Evolutionary conservation across 305 asterid genomes (phyloP).

Genomic region (Caryopteris hybrid): DNA sequence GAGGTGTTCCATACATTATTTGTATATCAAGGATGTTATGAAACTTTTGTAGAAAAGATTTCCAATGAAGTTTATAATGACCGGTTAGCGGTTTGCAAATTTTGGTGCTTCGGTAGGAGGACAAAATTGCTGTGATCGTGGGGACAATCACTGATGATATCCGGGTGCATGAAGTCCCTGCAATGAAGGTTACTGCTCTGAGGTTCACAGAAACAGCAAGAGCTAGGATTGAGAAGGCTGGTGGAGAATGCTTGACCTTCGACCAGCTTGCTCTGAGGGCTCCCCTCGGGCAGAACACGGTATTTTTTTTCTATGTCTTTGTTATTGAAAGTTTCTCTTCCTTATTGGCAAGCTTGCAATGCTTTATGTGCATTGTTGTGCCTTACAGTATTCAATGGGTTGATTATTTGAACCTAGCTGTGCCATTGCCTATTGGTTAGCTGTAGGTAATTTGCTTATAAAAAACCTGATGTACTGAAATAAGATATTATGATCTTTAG

Average conservation of each 20-base stretch:
- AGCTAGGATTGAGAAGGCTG: constrained; percentile 64
- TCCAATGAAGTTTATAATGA: background rate
- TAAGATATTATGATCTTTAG: background rate
- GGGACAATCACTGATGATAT: constrained; percentile 55
- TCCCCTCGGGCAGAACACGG: constrained; percentile 74
- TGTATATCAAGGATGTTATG: too few species aligned
- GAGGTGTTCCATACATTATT: too few species aligned
- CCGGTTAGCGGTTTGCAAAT: background rate
- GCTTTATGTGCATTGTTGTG: background rate
- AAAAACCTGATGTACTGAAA: background rate
- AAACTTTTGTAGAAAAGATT: too few species aligned
- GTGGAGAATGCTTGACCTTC: constrained; percentile 72
- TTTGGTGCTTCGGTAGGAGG: constrained; percentile 30
- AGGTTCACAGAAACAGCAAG: constrained; percentile 66
- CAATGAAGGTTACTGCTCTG: constrained; percentile 51
- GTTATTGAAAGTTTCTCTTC: background rate
- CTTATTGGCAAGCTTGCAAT: background rate
- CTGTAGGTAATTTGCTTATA: background rate
- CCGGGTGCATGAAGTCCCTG: constrained; percentile 50
- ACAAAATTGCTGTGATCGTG: constrained; percentile 51
- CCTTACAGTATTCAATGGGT: background rate
- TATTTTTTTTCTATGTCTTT: constrained; percentile 7
- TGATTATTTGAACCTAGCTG: background rate
- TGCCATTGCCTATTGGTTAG: background rate
- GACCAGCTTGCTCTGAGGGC: constrained; percentile 69